phyloP scores from a whole-genome alignment of 139 green algal genomes.

The Chlorella sp. region DNA sequence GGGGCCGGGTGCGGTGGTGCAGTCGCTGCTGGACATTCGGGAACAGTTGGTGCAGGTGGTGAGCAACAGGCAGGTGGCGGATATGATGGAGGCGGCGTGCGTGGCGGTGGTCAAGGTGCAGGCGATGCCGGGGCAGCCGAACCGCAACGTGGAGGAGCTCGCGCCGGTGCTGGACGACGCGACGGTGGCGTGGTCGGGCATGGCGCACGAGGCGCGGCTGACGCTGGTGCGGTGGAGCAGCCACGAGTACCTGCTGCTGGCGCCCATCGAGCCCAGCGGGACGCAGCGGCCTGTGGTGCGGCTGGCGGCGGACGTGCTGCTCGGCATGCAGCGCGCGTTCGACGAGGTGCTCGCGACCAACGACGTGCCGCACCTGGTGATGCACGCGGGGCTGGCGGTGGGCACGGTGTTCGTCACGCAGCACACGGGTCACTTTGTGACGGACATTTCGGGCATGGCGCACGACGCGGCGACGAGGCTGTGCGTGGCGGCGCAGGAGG shows the following conservation, averaged over 20 bases:
- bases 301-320: background rate
- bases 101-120: slow-evolving; percentile 24
- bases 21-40: background rate
- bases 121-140: slow-evolving; percentile 16
- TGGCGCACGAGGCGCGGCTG: slow-evolving; percentile 15
- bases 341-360: background rate
- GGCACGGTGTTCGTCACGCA: background rate
- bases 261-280: background rate
- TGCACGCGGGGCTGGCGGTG: background rate
- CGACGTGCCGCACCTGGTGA: background rate
- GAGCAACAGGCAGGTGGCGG: slow-evolving; percentile 11
- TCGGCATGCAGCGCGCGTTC: background rate
- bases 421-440: background rate
- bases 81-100: slow-evolving; percentile 29
- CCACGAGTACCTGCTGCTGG: background rate
- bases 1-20: too few species aligned
- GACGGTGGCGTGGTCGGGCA: slow-evolving; percentile 18
- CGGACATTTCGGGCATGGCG: background rate
- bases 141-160: slow-evolving; percentile 11
- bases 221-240: slow-evolving; percentile 19
- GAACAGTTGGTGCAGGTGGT: background rate
- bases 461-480: background rate
- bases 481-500: background rate
- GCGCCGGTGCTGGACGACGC: slow-evolving; percentile 29
- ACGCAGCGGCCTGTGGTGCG: background rate